A percentile compares a stretch with the other conserved stretches of the same genome.
Conservation (phyloP, 1,284 basidiomycete species). For the Trichosporon asahii region DNA sequence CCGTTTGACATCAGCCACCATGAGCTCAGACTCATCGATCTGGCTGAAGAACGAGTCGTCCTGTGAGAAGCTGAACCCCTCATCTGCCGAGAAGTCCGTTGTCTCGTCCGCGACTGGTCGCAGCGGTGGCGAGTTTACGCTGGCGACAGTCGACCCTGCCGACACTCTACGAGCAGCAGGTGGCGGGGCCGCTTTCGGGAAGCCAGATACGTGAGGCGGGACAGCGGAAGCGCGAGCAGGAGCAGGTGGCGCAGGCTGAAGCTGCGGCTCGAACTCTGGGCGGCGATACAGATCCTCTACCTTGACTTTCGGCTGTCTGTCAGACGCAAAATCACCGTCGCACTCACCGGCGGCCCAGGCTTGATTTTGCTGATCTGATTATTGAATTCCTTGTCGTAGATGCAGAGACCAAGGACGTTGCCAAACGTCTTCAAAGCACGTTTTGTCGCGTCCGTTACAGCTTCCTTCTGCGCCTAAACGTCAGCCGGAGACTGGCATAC, state of each 20-base stretch:
- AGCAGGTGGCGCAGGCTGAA: slow-evolving; percentile 41
- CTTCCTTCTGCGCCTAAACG: slow-evolving; percentile 89
- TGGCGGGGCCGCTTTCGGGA: slow-evolving; percentile 16
- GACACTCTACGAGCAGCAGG: slow-evolving; percentile 1
- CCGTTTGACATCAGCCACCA: background rate
- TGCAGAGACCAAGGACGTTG: slow-evolving; percentile 88
- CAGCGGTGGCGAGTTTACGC: background rate
- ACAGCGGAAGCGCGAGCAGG: slow-evolving; percentile 28
- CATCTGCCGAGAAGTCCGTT: background rate
- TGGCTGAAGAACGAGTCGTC: slow-evolving; percentile 36
- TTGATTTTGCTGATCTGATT: slow-evolving; percentile 79
- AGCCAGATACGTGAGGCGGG: slow-evolving; percentile 23
- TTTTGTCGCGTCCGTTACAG: slow-evolving; percentile 91
- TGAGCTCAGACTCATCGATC: slow-evolving; percentile 24
- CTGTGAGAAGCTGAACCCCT: slow-evolving; percentile 24
- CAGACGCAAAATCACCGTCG: background rate
- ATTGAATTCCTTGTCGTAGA: slow-evolving; percentile 88
- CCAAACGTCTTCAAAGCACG: slow-evolving; percentile 88
- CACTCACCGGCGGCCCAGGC: slow-evolving; percentile 66
- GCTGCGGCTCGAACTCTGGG: slow-evolving; percentile 63
- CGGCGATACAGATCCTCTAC: slow-evolving; percentile 67
- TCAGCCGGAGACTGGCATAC: background rate
- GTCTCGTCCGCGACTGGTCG: background rate
- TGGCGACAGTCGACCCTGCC: background rate
- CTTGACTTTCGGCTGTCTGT: slow-evolving; percentile 69